Conservation (phyloP, 306 rosid genomes). For the Sindora glabra region DNA sequence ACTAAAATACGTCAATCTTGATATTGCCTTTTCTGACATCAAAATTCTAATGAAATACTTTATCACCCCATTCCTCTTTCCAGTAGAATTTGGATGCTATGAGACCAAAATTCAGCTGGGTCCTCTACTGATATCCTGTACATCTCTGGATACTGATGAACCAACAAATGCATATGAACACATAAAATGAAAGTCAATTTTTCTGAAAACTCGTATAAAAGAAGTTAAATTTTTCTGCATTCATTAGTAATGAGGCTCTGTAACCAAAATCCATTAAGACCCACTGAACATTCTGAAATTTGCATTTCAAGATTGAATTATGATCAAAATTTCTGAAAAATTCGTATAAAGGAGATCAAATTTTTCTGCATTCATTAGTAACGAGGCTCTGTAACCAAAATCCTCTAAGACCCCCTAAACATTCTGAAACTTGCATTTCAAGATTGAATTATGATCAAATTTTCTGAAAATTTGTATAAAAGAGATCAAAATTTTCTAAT, state of each 20-base stretch:
- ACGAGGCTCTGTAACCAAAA: no score
- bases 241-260: neutral
- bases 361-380: no score
- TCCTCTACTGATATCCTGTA: conserved; percentile 77
- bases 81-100: conserved; percentile 74
- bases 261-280: no score
- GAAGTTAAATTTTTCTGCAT: neutral
- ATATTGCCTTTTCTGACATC: conserved; percentile 72
- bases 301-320: neutral
- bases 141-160: conserved; percentile 68
- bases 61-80: conserved; percentile 63
- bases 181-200: no score
- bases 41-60: conserved; percentile 56
- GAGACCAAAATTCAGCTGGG: conserved; percentile 94
- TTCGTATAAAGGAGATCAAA: no score
- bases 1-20: conserved; percentile 59
- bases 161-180: neutral
- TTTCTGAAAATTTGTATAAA: no score
- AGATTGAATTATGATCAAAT: no score
- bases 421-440: no score
- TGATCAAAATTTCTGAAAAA: neutral
- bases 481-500: no score
- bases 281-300: neutral
- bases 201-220: no score
- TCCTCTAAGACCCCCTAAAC: no score